Conservation (phyloP, 2,329 filamentous ascomycete genomes). For the Paraconiothyrium brasiliense region DNA sequence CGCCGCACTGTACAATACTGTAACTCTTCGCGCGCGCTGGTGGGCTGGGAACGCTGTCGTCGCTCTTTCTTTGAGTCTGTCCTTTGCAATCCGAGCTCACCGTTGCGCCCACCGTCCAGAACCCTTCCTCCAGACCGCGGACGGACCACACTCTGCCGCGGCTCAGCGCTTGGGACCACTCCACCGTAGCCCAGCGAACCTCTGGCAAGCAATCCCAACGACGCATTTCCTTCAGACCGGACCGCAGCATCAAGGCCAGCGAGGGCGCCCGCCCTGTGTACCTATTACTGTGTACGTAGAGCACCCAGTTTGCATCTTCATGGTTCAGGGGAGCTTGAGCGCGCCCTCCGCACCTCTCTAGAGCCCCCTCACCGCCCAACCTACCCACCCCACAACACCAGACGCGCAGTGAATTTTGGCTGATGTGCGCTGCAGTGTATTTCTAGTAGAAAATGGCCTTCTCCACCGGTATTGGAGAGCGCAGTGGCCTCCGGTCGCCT, state of each 20-base stretch:
- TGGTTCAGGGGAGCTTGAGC: constrained; percentile 21
- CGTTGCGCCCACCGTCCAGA: background rate
- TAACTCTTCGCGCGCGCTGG: constrained; percentile 15
- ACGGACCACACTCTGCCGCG: constrained; percentile 19
- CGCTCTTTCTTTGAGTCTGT: constrained; percentile 20
- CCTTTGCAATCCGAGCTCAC: constrained; percentile 12
- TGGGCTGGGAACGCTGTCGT: constrained; percentile 7
- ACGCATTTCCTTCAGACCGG: constrained; percentile 8
- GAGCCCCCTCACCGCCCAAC: constrained; percentile 45
- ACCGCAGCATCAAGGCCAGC: constrained; percentile 15
- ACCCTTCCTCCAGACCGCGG: constrained; percentile 11
- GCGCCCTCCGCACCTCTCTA: constrained; percentile 27
- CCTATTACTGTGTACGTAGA: constrained; percentile 23
- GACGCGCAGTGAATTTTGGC: constrained; percentile 29
- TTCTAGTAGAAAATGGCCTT: constrained; percentile 67
- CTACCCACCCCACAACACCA: constrained; percentile 43
- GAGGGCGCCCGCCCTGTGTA: constrained; percentile 27
- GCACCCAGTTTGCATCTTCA: constrained; percentile 16
- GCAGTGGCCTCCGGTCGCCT: constrained; percentile 81
- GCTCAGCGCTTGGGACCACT: constrained; percentile 16
- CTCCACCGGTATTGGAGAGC: constrained; percentile 68
- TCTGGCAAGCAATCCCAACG: constrained; percentile 5
- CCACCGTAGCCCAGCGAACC: constrained; percentile 14
- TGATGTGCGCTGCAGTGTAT: constrained; percentile 48
- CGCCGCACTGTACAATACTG: constrained; percentile 19